phyloP scores from a whole-genome alignment of 2,329 filamentous ascomycete species.

The Colletotrichum plurivorum region DNA sequence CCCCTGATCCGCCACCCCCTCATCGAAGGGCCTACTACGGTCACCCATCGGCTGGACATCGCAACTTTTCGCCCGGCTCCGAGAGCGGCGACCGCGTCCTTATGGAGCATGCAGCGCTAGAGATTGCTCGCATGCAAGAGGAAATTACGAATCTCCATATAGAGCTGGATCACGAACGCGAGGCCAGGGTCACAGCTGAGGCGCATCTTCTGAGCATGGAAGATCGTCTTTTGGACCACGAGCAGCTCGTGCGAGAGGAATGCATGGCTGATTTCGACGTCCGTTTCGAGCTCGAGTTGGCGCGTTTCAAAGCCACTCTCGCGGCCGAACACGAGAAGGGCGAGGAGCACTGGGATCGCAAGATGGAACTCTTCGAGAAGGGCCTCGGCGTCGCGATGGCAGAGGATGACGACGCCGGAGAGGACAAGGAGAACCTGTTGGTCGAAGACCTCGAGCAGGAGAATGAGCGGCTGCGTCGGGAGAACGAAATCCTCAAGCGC shows the following conservation, averaged over 20 bases:
- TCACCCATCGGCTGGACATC: constrained; percentile 46
- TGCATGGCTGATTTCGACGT: constrained; percentile 89
- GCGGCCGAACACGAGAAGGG: constrained; percentile 84
- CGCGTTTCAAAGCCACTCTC: constrained; percentile 84
- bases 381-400: constrained; percentile 54
- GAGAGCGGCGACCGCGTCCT: constrained; percentile 73
- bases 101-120: constrained; percentile 84
- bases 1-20: constrained; percentile 25
- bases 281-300: constrained; percentile 80
- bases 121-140: constrained; percentile 83
- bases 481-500: constrained; percentile 75
- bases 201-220: constrained; percentile 79
- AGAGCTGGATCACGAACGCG: constrained; percentile 79
- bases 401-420: constrained; percentile 60
- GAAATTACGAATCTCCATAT: constrained; percentile 83
- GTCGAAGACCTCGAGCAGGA: constrained; percentile 78
- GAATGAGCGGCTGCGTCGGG: constrained; percentile 77
- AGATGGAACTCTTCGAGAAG: constrained; percentile 77
- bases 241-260: constrained; percentile 90
- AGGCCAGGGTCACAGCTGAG: constrained; percentile 79
- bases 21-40: constrained; percentile 35
- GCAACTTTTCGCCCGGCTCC: constrained; percentile 57
- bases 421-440: constrained; percentile 73
- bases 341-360: constrained; percentile 89
- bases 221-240: constrained; percentile 76